These are phyloP conservation scores for Andrographis paniculata DNA, from an alignment of 305 asterid genomes.

Conservation along the genomic window DNA sequence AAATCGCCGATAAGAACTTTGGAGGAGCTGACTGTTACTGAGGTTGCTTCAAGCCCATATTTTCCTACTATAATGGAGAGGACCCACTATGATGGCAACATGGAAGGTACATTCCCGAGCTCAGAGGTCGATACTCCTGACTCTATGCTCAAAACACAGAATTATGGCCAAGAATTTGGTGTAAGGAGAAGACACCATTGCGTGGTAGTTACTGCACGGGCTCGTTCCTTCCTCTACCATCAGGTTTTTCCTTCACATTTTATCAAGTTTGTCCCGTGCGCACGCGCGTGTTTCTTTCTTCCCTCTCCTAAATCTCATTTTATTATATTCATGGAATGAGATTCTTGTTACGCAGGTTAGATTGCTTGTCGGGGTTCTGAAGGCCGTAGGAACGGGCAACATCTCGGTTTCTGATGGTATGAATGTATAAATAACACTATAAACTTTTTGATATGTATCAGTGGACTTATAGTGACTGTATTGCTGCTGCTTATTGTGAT, in stretches of 20 bases:
- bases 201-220: constrained; percentile 79
- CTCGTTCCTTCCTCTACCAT: constrained; percentile 88
- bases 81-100: constrained; percentile 27
- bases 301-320: no score
- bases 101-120: constrained; percentile 20
- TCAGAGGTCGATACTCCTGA: constrained; percentile 25
- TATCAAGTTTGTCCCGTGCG: neutral
- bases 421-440: constrained; percentile 4
- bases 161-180: constrained; percentile 48
- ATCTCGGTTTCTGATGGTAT: constrained; percentile 68
- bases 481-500: neutral
- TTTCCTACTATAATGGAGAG: constrained; percentile 56
- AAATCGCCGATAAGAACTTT: constrained; percentile 80
- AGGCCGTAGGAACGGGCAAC: constrained; percentile 70
- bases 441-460: no score
- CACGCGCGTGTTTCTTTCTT: neutral
- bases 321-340: no score
- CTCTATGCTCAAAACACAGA: constrained; percentile 25
- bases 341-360: constrained; percentile 85
- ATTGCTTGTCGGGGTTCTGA: constrained; percentile 82
- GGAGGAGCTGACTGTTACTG: constrained; percentile 71
- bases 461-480: neutral
- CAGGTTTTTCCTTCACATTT: constrained; percentile 43
- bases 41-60: constrained; percentile 58
- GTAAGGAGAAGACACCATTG: constrained; percentile 59